Conservation (phyloP, 2,329 filamentous ascomycete species). For the Exophiala calicioides region DNA sequence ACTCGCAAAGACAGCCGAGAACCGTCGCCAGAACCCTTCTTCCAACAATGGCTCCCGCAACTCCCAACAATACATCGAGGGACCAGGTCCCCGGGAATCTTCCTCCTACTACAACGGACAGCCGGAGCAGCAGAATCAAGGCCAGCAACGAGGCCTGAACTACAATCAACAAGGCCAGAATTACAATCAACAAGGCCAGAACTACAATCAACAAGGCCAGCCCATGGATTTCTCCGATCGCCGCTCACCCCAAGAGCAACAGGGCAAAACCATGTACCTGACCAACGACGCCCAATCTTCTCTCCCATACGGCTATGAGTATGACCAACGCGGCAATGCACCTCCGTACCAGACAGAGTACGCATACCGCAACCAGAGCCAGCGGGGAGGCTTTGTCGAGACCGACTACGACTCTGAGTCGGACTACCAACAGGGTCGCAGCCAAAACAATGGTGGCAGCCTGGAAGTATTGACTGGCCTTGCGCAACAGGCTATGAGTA, state of each 20-base stretch:
- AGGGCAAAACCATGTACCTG: background rate
- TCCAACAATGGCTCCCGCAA: constrained; percentile 2
- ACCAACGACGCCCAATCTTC: constrained; percentile 9
- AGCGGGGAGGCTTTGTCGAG: constrained; percentile 13
- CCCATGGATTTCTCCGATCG: constrained; percentile 13
- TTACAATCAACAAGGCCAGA: background rate
- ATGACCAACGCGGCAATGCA: background rate
- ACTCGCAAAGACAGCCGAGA: constrained; percentile 1
- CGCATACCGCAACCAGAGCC: background rate
- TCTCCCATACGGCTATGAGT: constrained; percentile 6
- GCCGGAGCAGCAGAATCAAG: background rate
- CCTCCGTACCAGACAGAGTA: constrained; percentile 1
- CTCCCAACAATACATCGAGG: constrained; percentile 10
- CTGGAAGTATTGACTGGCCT: constrained; percentile 2
- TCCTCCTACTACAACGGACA: background rate
- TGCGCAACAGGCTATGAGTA: constrained; percentile 4
- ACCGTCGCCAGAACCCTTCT: constrained; percentile 2
- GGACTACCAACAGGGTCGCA: background rate
- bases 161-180: background rate
- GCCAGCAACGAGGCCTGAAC: background rate
- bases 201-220: background rate
- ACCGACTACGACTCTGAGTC: constrained; percentile 3
- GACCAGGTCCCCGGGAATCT: background rate
- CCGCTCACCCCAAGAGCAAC: background rate
- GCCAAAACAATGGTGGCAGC: background rate